A percentile compares a stretch with the other conserved stretches of the same genome.
Evolutionary conservation across 2,329 filamentous ascomycete species (phyloP).

Genomic region (Cytospora mali): DNA sequence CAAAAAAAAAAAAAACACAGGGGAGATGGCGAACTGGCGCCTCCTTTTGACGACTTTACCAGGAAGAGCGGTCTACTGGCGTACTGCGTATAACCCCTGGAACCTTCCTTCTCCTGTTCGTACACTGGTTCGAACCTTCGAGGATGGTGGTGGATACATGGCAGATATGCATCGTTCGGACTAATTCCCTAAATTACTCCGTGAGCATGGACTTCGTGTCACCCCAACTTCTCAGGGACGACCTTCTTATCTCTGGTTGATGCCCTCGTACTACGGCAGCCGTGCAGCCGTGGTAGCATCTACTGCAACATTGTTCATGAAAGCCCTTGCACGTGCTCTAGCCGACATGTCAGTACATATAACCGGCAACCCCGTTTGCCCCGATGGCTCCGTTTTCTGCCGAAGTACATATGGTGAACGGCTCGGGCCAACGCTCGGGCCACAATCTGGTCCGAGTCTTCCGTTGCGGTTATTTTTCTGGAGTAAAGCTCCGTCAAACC

Average conservation of each 20-base stretch:
- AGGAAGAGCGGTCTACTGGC: neutral
- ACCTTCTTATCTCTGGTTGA: no score
- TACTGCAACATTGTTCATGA: no score
- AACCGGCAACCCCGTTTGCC: neutral
- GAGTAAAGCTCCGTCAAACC: slow-evolving; percentile 3
- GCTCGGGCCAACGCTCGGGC: neutral
- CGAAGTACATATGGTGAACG: slow-evolving; percentile 21
- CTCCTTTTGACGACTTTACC: slow-evolving; percentile 9
- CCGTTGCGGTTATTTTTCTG: slow-evolving; percentile 23
- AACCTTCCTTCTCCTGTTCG: no score
- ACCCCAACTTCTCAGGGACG: no score
- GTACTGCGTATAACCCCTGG: neutral
- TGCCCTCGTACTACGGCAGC: no score
- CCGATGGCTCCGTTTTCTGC: slow-evolving; percentile 24
- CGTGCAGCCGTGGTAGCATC: no score
- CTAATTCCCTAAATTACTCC: no score
- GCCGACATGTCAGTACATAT: neutral
- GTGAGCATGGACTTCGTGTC: no score
- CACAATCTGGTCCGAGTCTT: slow-evolving; percentile 17
- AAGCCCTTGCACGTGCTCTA: neutral
- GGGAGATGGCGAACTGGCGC: slow-evolving; percentile 18
- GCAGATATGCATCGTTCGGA: no score
- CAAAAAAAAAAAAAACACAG: slow-evolving; percentile 3
- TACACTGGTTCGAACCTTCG: no score
- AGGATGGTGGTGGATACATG: neutral